Evolutionary conservation across 2,329 filamentous ascomycete genomes (phyloP), one percentile per base, ranked within the genome.

Genomic region (Endothia cerciana): DNA sequence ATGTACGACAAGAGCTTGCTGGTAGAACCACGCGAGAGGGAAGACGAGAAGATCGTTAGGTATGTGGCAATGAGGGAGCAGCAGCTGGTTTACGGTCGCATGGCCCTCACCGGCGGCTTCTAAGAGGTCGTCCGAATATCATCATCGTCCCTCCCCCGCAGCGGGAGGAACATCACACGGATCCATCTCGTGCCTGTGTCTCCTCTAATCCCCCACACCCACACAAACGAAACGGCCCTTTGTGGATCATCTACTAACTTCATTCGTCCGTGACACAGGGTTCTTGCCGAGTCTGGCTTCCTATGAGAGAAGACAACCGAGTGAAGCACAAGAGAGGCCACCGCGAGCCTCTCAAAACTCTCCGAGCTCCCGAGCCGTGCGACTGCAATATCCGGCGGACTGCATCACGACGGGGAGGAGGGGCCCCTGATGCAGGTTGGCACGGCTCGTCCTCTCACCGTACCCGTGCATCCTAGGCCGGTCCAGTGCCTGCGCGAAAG

Each of bases 21-120:
- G 74, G 89, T 99, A 68, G 95, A 99, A 78, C 95, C 95, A 69
- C 87, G 95, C 74, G 95, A 99, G 82, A 87, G 95, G 73, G 95
- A 99, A 82, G 95, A 99, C 76, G 95, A 99, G 82, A 98, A 98
- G 85, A 98, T 99, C 84, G 94, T 97, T 76, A 96, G 95, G 94
- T 97, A 89, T 74, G 87, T 84, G 70, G 62, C 73, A 70, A 71
- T 73, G 66, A 71, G 69, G 69, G 68, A 72, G 65, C 72, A 72
- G 65, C 65, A 70, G 69, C 65, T 76, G 65, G 72, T 61, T 59
- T 64, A 51, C 38, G 64, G 62, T 45, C 64, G 62, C 62, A 60
- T 67, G 62, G 60, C 53, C 53, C 62, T 63, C 43, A 63, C 65
- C 62, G 62, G 63, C 45, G 63, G 59, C 62, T 63, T 57, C 56